Base-by-base conservation (phyloP, 441 rosid genomes). In the Manihot esculenta region DNA sequence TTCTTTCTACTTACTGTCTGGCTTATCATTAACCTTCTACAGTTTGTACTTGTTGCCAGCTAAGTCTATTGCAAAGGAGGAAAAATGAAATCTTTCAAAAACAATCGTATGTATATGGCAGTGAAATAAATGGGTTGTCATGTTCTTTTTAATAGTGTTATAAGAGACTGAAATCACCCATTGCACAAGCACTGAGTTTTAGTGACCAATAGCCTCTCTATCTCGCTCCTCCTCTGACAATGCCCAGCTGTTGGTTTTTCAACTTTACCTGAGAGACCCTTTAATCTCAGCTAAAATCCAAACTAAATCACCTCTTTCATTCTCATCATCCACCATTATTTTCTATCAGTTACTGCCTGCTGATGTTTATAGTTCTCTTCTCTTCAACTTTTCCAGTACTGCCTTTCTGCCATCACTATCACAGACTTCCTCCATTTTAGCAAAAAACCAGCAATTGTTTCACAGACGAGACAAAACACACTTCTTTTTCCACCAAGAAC, bases 211-310 rank as follows among this genome's bases (percentile, higher is more conserved):
- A 14, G 73, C 2, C 35, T 62, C 44, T 74, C 15, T 51, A 21
- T 66, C 57, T 64, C 70, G 63, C 38, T 44, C 30, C 23, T 38
- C 42, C 6, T 48, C 62, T 44, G 44, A 44, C 50, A 51, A 15
- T 27, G 15, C 63, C 68, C 66, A 76, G 59, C 79, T 76, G 71
- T 66, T 66, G n/a, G 57, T 58, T 50, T 59, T 27, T 56, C 70
- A 38, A 48, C 65, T 62, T 54, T 63, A 21, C 18, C 33, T 27
- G 23, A 51, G 15, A 38, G 20, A 15, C 38, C 35, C 45, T 51
- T 24, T 6, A 27, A 58, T 47, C 42, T 38, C 5, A 38, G 42
- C 42, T 65, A 65, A 59, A 65, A n/a, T 30, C 69, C 60, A 48
- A 64, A 42, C 44, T 35, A 18, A 20, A n/a, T 56, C 26, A 17